Evolutionary conservation across 805 yeast species (phyloP), one percentile per base, ranked within the genome.

Genomic region (Yamadazyma olivae): DNA sequence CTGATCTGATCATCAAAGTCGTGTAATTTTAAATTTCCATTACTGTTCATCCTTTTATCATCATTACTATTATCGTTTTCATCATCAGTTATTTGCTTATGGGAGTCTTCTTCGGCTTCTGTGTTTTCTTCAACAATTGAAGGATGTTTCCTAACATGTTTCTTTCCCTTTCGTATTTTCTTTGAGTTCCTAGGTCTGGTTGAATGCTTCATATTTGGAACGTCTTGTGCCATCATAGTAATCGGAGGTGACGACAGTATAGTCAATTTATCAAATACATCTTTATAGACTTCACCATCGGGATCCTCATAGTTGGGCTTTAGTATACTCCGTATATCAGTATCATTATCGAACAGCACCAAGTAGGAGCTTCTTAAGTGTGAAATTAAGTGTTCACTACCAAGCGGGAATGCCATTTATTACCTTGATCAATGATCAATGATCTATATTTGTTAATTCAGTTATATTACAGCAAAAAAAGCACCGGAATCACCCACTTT

Each of bases 401-500:
- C 67, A 17, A 56, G 50, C 4, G 70, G 67, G 33, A 65, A 57
- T 18, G 71, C 62, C 73, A 67, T 66, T 20, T 10, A 7, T 7
- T 20, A 20, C 23, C n/a, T n/a, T n/a, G n/a, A n/a, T n/a, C n/a
- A n/a, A n/a, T n/a, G n/a, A n/a, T n/a, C n/a, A n/a, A n/a, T n/a
- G n/a, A n/a, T n/a, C n/a, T n/a, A n/a, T n/a, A n/a, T n/a, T n/a
- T n/a, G n/a, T n/a, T n/a, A n/a, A n/a, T n/a, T n/a, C n/a, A n/a
- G n/a, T n/a, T n/a, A n/a, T n/a, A n/a, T n/a, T n/a, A n/a, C n/a
- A n/a, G n/a, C n/a, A n/a, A n/a, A n/a, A n/a, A n/a, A n/a, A n/a
- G n/a, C n/a, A n/a, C n/a, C n/a, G n/a, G n/a, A n/a, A n/a, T n/a
- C n/a, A n/a, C n/a, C n/a, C n/a, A n/a, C n/a, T n/a, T n/a, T n/a